Evolutionary conservation across 768 basidiomycete genomes (phyloP), one percentile per base, ranked within the genome.

Genomic region (Macrolepiota dolichaula): DNA sequence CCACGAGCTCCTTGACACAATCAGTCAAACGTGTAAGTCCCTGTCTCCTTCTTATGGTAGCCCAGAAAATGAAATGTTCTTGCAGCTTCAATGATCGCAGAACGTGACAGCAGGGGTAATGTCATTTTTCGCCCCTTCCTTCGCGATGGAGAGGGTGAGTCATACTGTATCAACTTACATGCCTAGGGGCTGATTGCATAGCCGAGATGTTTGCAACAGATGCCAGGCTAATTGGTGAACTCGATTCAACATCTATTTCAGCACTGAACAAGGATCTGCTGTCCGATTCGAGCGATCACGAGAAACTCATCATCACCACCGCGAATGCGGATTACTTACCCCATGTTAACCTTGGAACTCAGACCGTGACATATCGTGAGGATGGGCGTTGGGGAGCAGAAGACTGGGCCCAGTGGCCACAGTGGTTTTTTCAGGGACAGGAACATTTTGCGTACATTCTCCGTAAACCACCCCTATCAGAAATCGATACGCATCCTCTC

Each of bases 391-490:
- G 40, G 55, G 44, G 55, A 17, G 42, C 24, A 0, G 42, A 56
- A n/a, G 42, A 56, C 32, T 56, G 55, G 55, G 27, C 25, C 1
- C 55, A 56, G 40, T 56, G 25, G 55, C 55, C 44, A 1, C 44
- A 56, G 24, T 56, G 55, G 55, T 19, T 42, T 3, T 56, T 56
- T 47, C 3, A 56, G 13, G 42, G 55, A 2, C 55, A 56, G 17
- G 55, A 56, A 32, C 44, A 56, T 27, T 56, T 56, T n/a, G 42
- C 55, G 1, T 56, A 46, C n/a, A 56, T 56, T 25, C 55, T 35
- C 10, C 42, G 17, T 25, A 56, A 56, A 19, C 55, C 55, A 0
- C 35, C 55, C 5, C 2, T 7, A 4, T 2, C 24, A 3, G 22
- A 56, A 5, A n/a, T 56, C 3, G 12, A 3, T n/a, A 13, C 0